Percentiles rank a stretch among this genome's conserved stretches.
These are phyloP conservation scores for Imleria badia DNA, from an alignment of 768 basidiomycete species.

Conservation along the genomic window DNA sequence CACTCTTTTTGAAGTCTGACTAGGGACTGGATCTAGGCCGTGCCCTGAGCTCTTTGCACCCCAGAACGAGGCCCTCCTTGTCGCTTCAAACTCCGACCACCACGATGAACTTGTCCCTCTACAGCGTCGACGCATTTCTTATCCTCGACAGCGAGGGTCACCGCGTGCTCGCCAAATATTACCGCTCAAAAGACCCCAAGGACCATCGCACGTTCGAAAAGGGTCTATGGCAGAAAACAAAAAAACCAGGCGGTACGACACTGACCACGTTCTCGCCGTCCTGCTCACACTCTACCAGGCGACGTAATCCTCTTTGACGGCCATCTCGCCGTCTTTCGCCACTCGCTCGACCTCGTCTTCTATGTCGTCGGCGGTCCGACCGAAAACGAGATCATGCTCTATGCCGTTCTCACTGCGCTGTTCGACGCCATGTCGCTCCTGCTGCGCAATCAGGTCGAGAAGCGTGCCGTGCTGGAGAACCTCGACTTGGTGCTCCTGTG, in stretches of 20 bases:
- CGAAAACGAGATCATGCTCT: constrained; percentile 97
- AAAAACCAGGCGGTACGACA: constrained; percentile 81
- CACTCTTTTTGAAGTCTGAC: constrained; percentile 20
- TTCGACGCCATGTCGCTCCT: constrained; percentile 84
- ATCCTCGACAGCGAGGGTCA: constrained; percentile 95
- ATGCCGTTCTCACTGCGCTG: constrained; percentile 79
- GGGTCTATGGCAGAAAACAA: constrained; percentile 92
- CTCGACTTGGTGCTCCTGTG: constrained; percentile 90
- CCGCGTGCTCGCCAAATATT: constrained; percentile 95
- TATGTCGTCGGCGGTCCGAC: constrained; percentile 85
- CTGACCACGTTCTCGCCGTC: neutral
- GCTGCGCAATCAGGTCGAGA: constrained; percentile 91
- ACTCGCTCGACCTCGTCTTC: constrained; percentile 93
- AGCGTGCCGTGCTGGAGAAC: constrained; percentile 91
- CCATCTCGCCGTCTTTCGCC: constrained; percentile 90
- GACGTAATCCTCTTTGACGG: constrained; percentile 92
- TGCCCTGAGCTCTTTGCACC: constrained; percentile 10
- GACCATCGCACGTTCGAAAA: constrained; percentile 97
- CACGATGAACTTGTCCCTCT: constrained; percentile 76
- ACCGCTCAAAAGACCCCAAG: constrained; percentile 75
- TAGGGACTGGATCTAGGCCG: constrained; percentile 16
- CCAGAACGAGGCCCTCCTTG: constrained; percentile 10
- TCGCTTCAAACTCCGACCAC: constrained; percentile 24
- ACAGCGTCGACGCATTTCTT: constrained; percentile 83
- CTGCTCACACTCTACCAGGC: constrained; percentile 45